Conservation (phyloP, 257 asterid genomes). For the Solanum appendiculatum region DNA sequence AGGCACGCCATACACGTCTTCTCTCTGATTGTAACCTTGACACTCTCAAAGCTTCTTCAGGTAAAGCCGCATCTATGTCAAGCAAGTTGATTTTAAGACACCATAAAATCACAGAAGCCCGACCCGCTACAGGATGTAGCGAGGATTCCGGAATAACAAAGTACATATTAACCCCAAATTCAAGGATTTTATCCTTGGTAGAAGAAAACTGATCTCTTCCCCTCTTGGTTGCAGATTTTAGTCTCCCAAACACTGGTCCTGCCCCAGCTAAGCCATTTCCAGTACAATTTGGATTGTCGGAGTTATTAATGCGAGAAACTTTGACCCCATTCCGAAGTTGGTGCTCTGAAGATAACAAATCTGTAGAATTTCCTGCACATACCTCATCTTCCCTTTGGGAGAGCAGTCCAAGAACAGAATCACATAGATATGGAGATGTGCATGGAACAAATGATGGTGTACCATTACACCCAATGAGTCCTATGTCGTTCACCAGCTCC, state of each 20-base stretch:
- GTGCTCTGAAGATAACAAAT: constrained; percentile 13
- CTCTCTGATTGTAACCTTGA: constrained; percentile 55
- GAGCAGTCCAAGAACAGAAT: constrained; percentile 34
- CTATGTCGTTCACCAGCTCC: constrained; percentile 59
- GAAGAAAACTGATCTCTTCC: constrained; percentile 30
- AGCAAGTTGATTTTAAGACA: constrained; percentile 64
- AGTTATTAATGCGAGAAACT: constrained; percentile 5
- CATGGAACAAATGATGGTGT: constrained; percentile 38
- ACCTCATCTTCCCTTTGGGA: constrained; percentile 19
- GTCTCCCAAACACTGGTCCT: constrained; percentile 22
- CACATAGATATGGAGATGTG: constrained; percentile 27
- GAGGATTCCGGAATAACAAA: constrained; percentile 50
- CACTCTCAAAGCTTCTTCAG: constrained; percentile 58
- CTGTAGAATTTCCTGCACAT: constrained; percentile 15
- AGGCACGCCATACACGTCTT: constrained; percentile 71
- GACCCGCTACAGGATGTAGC: constrained; percentile 51
- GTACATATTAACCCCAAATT: constrained; percentile 27
- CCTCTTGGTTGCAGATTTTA: constrained; percentile 15
- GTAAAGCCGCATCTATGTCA: constrained; percentile 86
- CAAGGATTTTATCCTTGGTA: constrained; percentile 24
- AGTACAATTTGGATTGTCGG: constrained; percentile 12
- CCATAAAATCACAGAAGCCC: constrained; percentile 51
- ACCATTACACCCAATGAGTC: constrained; percentile 57
- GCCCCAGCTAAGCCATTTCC: constrained; percentile 21
- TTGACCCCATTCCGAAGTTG: constrained; percentile 17